Evolutionary conservation across 352 stramenopile species (phyloP), one percentile per base, ranked within the genome.

Genomic region (Aphanomyces astaci): DNA sequence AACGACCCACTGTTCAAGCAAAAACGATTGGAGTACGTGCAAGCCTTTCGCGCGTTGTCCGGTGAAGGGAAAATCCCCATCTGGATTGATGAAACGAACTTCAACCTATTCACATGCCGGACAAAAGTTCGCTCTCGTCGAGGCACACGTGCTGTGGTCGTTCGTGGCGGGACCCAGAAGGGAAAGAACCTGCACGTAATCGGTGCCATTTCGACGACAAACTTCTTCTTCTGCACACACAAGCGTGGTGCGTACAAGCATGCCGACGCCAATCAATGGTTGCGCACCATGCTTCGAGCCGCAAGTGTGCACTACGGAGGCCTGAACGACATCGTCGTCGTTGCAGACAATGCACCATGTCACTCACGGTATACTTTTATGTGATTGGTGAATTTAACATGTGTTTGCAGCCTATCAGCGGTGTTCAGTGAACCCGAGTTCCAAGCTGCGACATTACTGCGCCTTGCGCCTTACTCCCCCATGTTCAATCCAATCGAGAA

Each of bases 401-500:
- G 40, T 49, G 22, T 49, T 49, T 49, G 40, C 17, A 49, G n/a
- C n/a, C n/a, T n/a, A n/a, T n/a, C n/a, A n/a, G n/a, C n/a, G n/a
- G n/a, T n/a, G n/a, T n/a, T n/a, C n/a, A n/a, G n/a, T n/a, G 40
- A 49, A 49, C 40, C 17, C 17, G 40, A 49, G 22, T 49, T 49
- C 1, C 40, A 49, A n/a, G 15, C 17, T 49, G 40, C 40, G 40
- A 49, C 15, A n/a, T n/a, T 49, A n/a, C 1, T 49, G 17, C 40
- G 40, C 17, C 22, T 49, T 15, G 22, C 15, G 15, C 17, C 17
- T 15, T 49, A 49, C 40, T 49, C 40, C 22, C 40, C 40, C 1
- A 49, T 49, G 40, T n/a, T 49, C 22, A 49, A 49, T 49, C 40
- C 40, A 49, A 49, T 49, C 40, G 40, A 49, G 40, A 49, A 49